phyloP scores from a whole-genome alignment of 768 basidiomycete species.

The Boletus rufocinnamomeus region DNA sequence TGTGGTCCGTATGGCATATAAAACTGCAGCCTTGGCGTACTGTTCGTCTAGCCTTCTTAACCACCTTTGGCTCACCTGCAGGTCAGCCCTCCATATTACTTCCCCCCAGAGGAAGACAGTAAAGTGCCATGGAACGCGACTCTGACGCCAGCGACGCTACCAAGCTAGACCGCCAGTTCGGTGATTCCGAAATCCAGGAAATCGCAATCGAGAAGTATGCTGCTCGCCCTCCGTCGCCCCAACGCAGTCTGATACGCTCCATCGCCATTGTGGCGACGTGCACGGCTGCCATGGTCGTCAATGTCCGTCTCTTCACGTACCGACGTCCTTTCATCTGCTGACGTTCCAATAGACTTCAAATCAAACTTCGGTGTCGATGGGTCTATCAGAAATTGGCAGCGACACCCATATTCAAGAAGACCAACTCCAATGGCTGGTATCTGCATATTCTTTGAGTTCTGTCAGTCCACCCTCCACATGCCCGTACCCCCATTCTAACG shows the following conservation, averaged over 20 bases:
- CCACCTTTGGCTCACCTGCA: constrained; percentile 1
- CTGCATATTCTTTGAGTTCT: constrained; percentile 68
- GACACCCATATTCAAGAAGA: constrained; percentile 51
- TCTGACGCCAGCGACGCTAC: constrained; percentile 13
- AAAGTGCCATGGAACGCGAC: constrained; percentile 13
- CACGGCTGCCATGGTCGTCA: constrained; percentile 42
- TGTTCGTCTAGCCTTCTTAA: background rate
- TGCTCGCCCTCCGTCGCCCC: background rate
- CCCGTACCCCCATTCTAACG: constrained; percentile 2
- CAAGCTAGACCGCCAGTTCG: constrained; percentile 15
- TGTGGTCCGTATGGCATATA: constrained; percentile 17
- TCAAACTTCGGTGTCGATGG: constrained; percentile 49
- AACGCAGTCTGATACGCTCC: constrained; percentile 30
- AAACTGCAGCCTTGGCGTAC: constrained; percentile 11
- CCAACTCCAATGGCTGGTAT: constrained; percentile 65
- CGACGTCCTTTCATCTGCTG: background rate
- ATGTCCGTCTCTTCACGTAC: constrained; percentile 27
- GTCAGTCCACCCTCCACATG: constrained; percentile 40
- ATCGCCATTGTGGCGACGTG: constrained; percentile 38
- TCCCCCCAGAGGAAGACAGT: constrained; percentile 1
- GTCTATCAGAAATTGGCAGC: constrained; percentile 52
- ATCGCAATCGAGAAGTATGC: constrained; percentile 8
- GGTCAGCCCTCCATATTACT: background rate
- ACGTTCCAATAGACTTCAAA: constrained; percentile 32
- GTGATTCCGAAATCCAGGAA: constrained; percentile 10